Conservation (phyloP, 441 rosid genomes). For the Brassica balearica region DNA sequence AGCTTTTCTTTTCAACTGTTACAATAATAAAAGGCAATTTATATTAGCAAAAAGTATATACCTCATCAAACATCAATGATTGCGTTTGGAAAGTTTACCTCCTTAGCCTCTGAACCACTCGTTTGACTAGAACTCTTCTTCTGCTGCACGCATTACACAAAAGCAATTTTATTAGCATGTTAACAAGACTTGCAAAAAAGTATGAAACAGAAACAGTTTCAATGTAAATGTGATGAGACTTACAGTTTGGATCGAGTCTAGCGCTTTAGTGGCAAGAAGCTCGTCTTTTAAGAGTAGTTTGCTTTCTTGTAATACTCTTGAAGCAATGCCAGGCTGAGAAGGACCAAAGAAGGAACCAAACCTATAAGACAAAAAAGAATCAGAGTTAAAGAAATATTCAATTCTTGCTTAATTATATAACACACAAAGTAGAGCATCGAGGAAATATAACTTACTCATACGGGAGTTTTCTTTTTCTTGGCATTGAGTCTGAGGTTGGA, state of each 20-base stretch:
- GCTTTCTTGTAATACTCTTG: conserved; percentile 85
- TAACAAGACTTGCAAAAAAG: background rate
- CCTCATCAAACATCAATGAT: conserved; percentile 42
- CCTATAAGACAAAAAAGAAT: background rate
- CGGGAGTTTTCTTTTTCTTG: conserved; percentile 43
- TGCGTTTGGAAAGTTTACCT: conserved; percentile 38
- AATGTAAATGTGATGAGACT: background rate
- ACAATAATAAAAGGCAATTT: conserved; percentile 9
- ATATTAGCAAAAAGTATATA: background rate
- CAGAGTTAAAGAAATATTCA: too few species aligned
- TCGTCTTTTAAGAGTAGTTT: conserved; percentile 71
- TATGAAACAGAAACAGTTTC: background rate
- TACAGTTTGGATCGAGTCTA: conserved; percentile 51
- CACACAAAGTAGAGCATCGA: background rate
- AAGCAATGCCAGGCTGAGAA: conserved; percentile 76
- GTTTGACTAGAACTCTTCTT: conserved; percentile 52
- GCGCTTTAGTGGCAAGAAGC: conserved; percentile 46
- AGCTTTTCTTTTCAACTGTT: conserved; percentile 51
- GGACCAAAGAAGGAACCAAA: conserved; percentile 91
- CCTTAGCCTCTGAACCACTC: conserved; percentile 44
- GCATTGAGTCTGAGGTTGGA: conserved; percentile 45
- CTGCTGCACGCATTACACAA: conserved; percentile 49
- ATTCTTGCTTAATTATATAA: background rate
- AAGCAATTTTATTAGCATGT: conserved; percentile 30
- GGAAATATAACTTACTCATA: conserved; percentile 54